Evolutionary conservation across 1,284 basidiomycete species (phyloP).

Genomic region (Irpex sp.): DNA sequence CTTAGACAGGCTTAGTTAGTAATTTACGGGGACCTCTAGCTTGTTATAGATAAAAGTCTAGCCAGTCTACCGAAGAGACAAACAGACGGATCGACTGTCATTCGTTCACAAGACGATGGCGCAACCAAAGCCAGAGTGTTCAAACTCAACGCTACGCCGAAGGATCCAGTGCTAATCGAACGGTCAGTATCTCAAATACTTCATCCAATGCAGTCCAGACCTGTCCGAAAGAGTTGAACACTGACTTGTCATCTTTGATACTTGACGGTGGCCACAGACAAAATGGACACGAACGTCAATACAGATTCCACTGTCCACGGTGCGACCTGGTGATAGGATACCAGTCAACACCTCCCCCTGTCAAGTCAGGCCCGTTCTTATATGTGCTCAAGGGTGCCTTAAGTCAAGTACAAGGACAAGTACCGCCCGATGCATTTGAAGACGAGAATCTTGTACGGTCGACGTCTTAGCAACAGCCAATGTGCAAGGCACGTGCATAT

Average conservation of each 20-base stretch:
- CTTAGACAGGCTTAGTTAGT: no score
- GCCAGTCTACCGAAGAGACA: constrained; percentile 64
- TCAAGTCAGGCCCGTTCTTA: constrained; percentile 67
- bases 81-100: constrained; percentile 70
- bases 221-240: background rate
- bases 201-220: background rate
- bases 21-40: constrained; percentile 36
- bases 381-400: constrained; percentile 74
- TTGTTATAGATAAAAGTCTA: constrained; percentile 77
- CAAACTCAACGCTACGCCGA: constrained; percentile 68
- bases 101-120: constrained; percentile 62
- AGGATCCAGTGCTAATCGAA: constrained; percentile 68
- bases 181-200: constrained; percentile 41
- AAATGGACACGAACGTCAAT: constrained; percentile 72
- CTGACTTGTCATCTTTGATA: constrained; percentile 4
- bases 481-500: background rate
- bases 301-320: constrained; percentile 69
- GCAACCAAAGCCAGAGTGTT: constrained; percentile 62
- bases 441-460: constrained; percentile 35
- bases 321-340: constrained; percentile 74
- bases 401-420: constrained; percentile 74
- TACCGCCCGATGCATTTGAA: constrained; percentile 73
- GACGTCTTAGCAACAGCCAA: background rate
- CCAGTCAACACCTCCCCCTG: constrained; percentile 67
- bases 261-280: constrained; percentile 32